phyloP scores from a whole-genome alignment of 345 rosid genomes.

The Eucalyptus decipiens region DNA sequence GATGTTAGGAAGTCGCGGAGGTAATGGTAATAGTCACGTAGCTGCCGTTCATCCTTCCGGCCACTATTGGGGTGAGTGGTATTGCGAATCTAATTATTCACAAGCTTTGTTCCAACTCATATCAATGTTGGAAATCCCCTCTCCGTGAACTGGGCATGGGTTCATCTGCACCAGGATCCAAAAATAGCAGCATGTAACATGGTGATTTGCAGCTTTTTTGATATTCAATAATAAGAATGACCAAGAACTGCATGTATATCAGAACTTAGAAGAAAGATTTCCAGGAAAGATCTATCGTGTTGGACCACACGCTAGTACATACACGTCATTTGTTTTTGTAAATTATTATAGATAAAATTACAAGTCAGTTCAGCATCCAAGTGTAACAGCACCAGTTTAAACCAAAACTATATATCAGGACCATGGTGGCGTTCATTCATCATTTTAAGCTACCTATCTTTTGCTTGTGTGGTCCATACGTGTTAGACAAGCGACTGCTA shows the following conservation, averaged over 20 bases:
- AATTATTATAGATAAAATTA: background rate
- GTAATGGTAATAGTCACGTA: background rate
- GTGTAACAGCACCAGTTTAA: background rate
- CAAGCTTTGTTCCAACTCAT: background rate
- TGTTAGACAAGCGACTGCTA: background rate
- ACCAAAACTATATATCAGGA: background rate
- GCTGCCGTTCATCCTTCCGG: background rate
- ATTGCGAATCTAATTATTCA: background rate
- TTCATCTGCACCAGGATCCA: conserved; percentile 18
- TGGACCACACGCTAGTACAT: background rate
- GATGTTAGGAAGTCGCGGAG: background rate
- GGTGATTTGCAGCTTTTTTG: background rate
- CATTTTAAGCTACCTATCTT: background rate
- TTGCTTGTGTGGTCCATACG: background rate
- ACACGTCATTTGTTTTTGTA: background rate
- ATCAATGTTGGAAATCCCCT: conserved; percentile 2
- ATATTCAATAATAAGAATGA: background rate
- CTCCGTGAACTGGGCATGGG: conserved; percentile 30
- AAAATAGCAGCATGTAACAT: background rate
- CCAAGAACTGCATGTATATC: background rate
- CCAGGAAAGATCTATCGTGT: background rate
- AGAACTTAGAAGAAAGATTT: background rate
- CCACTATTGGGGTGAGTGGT: background rate
- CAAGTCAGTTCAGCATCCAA: background rate
- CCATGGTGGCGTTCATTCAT: background rate